Base-by-base conservation (phyloP, 73 alveolate species). In the Breviolum minutum region DNA sequence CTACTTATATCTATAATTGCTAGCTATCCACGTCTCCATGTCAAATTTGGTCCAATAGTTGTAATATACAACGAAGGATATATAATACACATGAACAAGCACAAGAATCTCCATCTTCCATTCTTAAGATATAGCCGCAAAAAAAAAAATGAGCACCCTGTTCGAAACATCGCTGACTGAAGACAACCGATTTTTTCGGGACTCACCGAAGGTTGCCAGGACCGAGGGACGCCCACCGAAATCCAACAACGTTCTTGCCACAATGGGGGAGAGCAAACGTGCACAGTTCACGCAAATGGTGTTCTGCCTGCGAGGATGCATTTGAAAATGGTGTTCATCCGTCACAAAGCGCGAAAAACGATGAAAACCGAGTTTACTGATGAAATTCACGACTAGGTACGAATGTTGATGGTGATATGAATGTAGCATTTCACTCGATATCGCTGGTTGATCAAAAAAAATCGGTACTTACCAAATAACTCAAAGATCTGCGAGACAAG, bases 211-310 rank as follows among this genome's bases (percentile, higher is more conserved):
- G n/a, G 17, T 68, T 68, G 77, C 77, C 77, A 14, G 77, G 77
- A 17, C 77, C 77, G 61, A 82, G 91, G 40, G 12, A 6, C 96
- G 86, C 17, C 96, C 96, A 22, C 96, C 96, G 22, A 89, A 89
- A 62, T 89, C 96, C 66, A 89, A 73, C 4, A 89, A 32, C 29
- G 83, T 40, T 29, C 96, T 54, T 8, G 96, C 96, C 10, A 69
- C 87, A 62, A 89, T 89, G 76, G 96, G 96, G 12, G 96, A 74
- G 71, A 22, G 1, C 29, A 89, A 89, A 30, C 96, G 96, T n/a
- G 87, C 66, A 61, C 19, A 17, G 96, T 89, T 89, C 87, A 89
- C 96, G 68, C 63, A 70, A 32, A 89, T 69, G 87, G 83, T 89
- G 96, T 89, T 89, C 62, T 76, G 96, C 87, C 81, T 76, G 70